Base-by-base conservation (phyloP, 352 stramenopile genomes). In the Phytophthora fragariae region DNA sequence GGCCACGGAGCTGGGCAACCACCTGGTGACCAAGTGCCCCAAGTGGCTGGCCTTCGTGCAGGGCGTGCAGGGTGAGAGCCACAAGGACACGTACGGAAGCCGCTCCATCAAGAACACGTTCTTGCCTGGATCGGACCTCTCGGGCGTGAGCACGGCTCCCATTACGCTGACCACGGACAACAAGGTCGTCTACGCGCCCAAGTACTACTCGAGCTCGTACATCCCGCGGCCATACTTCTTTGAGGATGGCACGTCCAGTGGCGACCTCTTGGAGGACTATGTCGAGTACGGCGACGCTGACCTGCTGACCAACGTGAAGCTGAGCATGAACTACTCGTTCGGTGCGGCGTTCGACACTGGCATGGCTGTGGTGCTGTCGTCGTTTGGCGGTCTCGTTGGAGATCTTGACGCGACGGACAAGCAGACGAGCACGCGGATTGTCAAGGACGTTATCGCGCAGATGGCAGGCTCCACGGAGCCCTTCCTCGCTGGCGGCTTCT, bases 271-370 rank as follows among this genome's bases (percentile, higher is more conserved):
- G 27, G 67, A 79, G 12, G 75, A 91, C 33, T 94, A 92, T 62
- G 69, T 88, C 6, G 88, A 94, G 66, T 86, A 80, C 52, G 55
- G 58, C 5, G 80, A 93, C 66, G 70, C 69, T 2, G 86, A 79
- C 24, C 72, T 96, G 31, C 54, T 81, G 50, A 72, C 87, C 27
- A 94, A 92, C 58, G 84, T 95, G 21, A 63, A 91, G 61, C 63
- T 80, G 31, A 90, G 85, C 70, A 95, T 96, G 86, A 87, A 92
- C 70, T 90, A 93, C 76, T 94, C 92, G 82, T 96, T 94, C 62
- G 84, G 84, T 21, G 60, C 76, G 1, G 79, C 88, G 0, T 83
- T 91, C 24, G 79, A 86, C 46, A 90, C 84, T 1, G 85, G 79
- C 19, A 77, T 83, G 33, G 87, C 89, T 11, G 85, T 93, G 15